Base-by-base conservation (phyloP, 2,329 filamentous ascomycete genomes). In the Nigrospora oryzae region DNA sequence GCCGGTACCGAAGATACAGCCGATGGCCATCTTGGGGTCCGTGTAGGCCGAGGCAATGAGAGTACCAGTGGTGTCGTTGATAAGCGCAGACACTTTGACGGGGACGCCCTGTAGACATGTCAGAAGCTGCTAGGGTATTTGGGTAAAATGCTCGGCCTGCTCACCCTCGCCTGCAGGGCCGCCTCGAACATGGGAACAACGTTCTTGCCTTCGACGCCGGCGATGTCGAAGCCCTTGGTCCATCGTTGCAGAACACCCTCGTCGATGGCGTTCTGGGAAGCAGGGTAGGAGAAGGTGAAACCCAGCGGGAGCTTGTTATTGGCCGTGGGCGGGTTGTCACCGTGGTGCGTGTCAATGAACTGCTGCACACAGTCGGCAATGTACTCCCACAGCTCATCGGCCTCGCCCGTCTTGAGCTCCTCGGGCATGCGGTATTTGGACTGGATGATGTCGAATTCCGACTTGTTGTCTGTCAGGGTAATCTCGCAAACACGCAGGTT, bases 1-100 rank as follows among this genome's bases (percentile, higher is more conserved):
- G 48, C 93, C 93, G 12, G 93, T 98, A 56, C 93, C 93, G 59
- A 98, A 98, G 62, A 98, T 98, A 67, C 91, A 96, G 45, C 93
- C 93, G 58, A 97, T 93, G 69, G 83, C 89, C 79, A 96, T 94
- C 55, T 83, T 81, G 38, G 83, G 72, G 62, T 98, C 90, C n/a
- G 91, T 97, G 69, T 98, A 98, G 30, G 89, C 85, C 23, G 91
- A 97, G 49, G 93, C 93, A 59, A 98, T 95, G 58, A 98, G 73
- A 31, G 93, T 98, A 57, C 93, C 93, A 15, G 91, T 97, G 40
- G 93, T 98, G 64, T 98, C 93, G 64, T 98, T 98, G 69, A 97
- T 93, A 63, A 98, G 69, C 33, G 93, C 93, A 19, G 86, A 86
- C 46, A 97, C 74, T 69, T 90, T 95, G 69, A 97, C 94, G 39